phyloP scores from a whole-genome alignment of 2,329 filamentous ascomycete species.

The Fusarium phyllophilum region DNA sequence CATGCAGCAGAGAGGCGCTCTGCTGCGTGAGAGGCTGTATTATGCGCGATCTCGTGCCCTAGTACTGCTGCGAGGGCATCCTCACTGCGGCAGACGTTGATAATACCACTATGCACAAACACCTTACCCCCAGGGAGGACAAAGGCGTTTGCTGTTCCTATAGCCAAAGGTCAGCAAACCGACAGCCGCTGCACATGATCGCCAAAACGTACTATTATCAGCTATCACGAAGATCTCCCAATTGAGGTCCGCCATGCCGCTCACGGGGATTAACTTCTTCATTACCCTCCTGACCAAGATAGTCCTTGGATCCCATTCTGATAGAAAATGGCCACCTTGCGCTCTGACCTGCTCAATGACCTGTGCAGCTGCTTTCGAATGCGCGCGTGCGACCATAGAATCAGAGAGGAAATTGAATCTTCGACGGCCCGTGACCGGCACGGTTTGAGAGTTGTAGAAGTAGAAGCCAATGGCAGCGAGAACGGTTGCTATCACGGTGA shows the following conservation, averaged over 20 bases:
- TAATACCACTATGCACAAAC: conserved; percentile 79
- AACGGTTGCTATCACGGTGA: conserved; percentile 53
- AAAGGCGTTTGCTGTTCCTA: conserved; percentile 74
- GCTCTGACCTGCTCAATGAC: conserved; percentile 65
- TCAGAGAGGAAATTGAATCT: conserved; percentile 76
- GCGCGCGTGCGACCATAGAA: conserved; percentile 61
- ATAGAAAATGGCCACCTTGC: conserved; percentile 65
- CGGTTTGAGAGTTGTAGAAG: conserved; percentile 74
- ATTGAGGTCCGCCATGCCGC: conserved; percentile 64
- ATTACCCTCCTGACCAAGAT: conserved; percentile 71
- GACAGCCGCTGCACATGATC: not conserved
- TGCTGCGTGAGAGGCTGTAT: conserved; percentile 73
- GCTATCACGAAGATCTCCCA: conserved; percentile 83
- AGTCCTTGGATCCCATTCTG: conserved; percentile 67
- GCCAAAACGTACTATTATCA: conserved; percentile 58
- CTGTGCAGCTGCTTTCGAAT: conserved; percentile 40
- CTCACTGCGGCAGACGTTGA: conserved; percentile 73
- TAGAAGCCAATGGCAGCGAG: conserved; percentile 68
- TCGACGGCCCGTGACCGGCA: conserved; percentile 76
- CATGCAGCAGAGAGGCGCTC: conserved; percentile 69
- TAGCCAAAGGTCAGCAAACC: not conserved
- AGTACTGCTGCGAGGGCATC: conserved; percentile 79
- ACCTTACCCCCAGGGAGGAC: conserved; percentile 83
- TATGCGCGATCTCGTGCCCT: conserved; percentile 84
- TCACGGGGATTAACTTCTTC: conserved; percentile 72